phyloP scores from a whole-genome alignment of 495 filamentous ascomycete species.

The Annulohypoxylon moriforme region DNA sequence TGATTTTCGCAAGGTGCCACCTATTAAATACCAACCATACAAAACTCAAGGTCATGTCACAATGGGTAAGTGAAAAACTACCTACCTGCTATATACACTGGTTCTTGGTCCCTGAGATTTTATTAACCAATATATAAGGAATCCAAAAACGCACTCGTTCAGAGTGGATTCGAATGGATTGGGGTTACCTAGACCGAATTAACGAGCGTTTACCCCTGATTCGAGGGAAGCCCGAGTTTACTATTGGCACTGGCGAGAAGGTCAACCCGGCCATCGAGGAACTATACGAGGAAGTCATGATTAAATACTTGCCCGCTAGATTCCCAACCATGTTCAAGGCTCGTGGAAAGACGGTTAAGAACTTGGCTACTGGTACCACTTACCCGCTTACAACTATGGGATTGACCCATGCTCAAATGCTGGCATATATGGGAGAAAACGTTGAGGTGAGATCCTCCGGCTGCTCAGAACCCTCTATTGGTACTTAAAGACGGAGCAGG shows the following conservation, averaged over 20 bases:
- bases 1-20: slow-evolving; percentile 33
- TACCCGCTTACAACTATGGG: slow-evolving; percentile 22
- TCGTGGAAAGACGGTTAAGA: slow-evolving; percentile 21
- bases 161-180: slow-evolving; percentile 41
- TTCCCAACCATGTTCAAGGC: slow-evolving; percentile 40
- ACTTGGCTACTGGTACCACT: slow-evolving; percentile 27
- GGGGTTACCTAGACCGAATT: slow-evolving; percentile 28
- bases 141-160: slow-evolving; percentile 29
- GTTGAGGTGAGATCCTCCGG: slow-evolving; percentile 37
- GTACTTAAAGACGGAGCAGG: neutral
- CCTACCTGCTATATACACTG: neutral
- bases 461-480: neutral
- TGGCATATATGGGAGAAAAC: slow-evolving; percentile 37
- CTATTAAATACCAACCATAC: slow-evolving; percentile 36
- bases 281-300: slow-evolving; percentile 38
- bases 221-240: slow-evolving; percentile 29
- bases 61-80: slow-evolving; percentile 19
- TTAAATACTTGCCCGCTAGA: slow-evolving; percentile 32
- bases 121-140: slow-evolving; percentile 19
- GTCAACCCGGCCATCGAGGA: slow-evolving; percentile 40
- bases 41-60: slow-evolving; percentile 37
- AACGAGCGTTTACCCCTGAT: slow-evolving; percentile 27
- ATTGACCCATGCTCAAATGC: slow-evolving; percentile 28
- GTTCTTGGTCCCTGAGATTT: too few species aligned
- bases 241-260: slow-evolving; percentile 30